Conservation (phyloP, 2,329 filamentous ascomycete genomes). For the Aspergillus latus region DNA sequence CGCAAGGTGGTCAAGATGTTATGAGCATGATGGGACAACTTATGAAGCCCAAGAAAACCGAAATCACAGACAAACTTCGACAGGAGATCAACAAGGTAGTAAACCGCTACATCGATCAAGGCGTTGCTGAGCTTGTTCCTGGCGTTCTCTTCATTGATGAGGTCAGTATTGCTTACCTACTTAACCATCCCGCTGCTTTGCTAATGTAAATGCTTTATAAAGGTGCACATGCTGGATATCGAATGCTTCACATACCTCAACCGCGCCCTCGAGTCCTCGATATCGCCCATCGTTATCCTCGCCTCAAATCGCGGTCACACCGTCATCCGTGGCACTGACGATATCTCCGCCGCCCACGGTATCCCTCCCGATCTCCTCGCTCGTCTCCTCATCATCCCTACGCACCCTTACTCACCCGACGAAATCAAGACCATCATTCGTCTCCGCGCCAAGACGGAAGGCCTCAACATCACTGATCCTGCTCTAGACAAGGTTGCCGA, state of each 20-base stretch:
- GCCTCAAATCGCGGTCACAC: constrained; percentile 95
- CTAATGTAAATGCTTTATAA: not conserved
- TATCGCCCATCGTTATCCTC: constrained; percentile 95
- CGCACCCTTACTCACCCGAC: constrained; percentile 78
- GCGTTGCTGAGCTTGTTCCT: constrained; percentile 94
- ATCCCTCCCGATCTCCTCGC: constrained; percentile 91
- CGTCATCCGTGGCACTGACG: constrained; percentile 81
- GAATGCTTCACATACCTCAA: constrained; percentile 99
- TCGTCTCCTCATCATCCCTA: constrained; percentile 93
- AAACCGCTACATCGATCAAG: constrained; percentile 98
- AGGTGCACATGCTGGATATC: constrained; percentile 99
- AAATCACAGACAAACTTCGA: constrained; percentile 96
- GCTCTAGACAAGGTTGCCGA: constrained; percentile 85
- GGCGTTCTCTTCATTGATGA: constrained; percentile 98
- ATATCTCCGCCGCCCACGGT: constrained; percentile 81
- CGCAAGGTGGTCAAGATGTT: constrained; percentile 96
- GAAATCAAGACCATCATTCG: constrained; percentile 93
- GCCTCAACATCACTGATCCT: constrained; percentile 72
- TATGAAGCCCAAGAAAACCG: constrained; percentile 99
- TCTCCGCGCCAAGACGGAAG: constrained; percentile 78
- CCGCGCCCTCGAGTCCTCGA: constrained; percentile 90
- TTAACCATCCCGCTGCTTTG: constrained; percentile 15
- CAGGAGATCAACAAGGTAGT: constrained; percentile 99
- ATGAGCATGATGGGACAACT: constrained; percentile 99
- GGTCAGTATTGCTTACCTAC: constrained; percentile 53